Evolutionary conservation across 208 protist genomes (phyloP), one percentile per base, ranked within the genome.

Genomic region (Porcisia hertigi): DNA sequence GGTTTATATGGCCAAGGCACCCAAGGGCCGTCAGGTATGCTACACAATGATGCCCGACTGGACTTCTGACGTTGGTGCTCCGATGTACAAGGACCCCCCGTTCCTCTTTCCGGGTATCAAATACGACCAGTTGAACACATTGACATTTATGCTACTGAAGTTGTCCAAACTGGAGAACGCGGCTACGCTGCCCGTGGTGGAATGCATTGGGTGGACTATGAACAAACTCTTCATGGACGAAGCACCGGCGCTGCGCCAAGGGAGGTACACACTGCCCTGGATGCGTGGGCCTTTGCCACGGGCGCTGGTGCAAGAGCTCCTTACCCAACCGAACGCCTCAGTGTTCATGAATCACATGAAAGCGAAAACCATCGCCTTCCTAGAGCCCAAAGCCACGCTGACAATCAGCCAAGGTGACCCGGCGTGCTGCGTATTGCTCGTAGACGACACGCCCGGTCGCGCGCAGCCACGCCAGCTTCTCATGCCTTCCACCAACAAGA

Each of bases 381-480:
- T 89, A 1, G 58, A 83, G 60, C 86, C 89, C 41, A 64, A 55
- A 5, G 73, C 86, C 49, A 94, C 89, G 23, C 59, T 94, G n/a
- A 84, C 86, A n/a, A 59, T 96, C 43, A 79, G 79, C 36, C 82
- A 91, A 72, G 89, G 92, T 45, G 88, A 94, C 71, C 79, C 83
- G 9, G 77, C 76, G 8, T 75, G 85, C 16, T 71, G 78, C 30
- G 57, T 73, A 30, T 55, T 83, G 60, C 71, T 96, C 1, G 72
- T 89, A 12, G 83, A 87, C 52, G 71, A 86, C 41, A 83, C 79
- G 7, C 85, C 91, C 5, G 88, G 84, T 4, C 71, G 76, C 9
- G 83, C 83, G 11, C 82, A 87, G 58, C 74, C 82, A 18, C 77
- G 76, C 23, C 73, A 83, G 58, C 78, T 95, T 41, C 80, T 93